phyloP scores from a whole-genome alignment of 2,329 filamentous ascomycete genomes.

The Volutella citrinella region DNA sequence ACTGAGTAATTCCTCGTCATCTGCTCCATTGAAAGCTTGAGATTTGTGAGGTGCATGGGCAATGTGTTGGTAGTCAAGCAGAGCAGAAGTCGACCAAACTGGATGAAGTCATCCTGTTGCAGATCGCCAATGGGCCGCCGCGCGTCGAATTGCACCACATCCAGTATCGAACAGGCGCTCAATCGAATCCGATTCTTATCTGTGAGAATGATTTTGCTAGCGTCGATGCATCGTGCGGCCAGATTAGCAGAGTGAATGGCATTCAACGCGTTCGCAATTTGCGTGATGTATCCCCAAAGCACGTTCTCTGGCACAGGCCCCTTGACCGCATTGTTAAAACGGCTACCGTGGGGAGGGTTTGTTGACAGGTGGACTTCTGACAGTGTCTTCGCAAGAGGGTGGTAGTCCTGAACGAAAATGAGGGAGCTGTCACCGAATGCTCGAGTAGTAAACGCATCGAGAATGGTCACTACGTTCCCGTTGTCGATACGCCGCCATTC shows the following conservation, averaged over 20 bases:
- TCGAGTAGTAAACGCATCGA: conserved; percentile 90
- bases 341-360: conserved; percentile 38
- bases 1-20: conserved; percentile 73
- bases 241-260: conserved; percentile 78
- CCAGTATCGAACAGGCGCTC: conserved; percentile 83
- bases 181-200: conserved; percentile 87
- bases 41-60: conserved; percentile 53
- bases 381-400: conserved; percentile 85
- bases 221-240: conserved; percentile 81
- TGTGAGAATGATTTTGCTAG: conserved; percentile 85
- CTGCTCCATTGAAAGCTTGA: conserved; percentile 70
- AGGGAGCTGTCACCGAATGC: conserved; percentile 94
- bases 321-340: conserved; percentile 44
- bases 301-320: conserved; percentile 64
- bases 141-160: conserved; percentile 81
- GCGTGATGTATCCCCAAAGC: conserved; percentile 89
- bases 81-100: conserved; percentile 82
- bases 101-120: conserved; percentile 82
- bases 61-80: conserved; percentile 70
- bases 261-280: conserved; percentile 84
- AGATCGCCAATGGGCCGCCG: conserved; percentile 68
- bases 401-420: conserved; percentile 91
- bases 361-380: conserved; percentile 71
- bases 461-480: conserved; percentile 77
- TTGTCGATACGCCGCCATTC: conserved; percentile 86